Base-by-base conservation (phyloP, 352 stramenopile species). In the Globisporangium nunn region DNA sequence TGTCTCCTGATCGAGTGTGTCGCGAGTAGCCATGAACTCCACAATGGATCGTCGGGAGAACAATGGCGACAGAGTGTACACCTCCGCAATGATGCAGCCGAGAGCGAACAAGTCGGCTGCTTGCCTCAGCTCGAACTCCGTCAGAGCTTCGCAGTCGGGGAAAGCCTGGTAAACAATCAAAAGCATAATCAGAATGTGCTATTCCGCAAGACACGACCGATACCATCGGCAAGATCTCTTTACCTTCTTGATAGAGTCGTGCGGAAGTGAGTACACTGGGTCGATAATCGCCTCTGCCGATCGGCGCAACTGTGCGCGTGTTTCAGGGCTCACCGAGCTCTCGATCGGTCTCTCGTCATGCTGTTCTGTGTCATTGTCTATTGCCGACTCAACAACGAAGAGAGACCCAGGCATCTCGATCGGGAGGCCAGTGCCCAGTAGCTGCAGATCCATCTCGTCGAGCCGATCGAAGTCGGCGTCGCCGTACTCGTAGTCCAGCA, bases 11-110 rank as follows among this genome's bases (percentile, higher is more conserved):
- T 47, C 41, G 4, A 4, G 6, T 47, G 8, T 3, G 8, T 17
- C n/a, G 4, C 14, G 28, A 70, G 4, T 50, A 14, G 18, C 15
- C 41, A 74, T 48, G 48, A 87, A 91, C 0, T 75, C 54, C 14
- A 64, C 45, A 31, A 88, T 41, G 7, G 74, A 85, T 2, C 56
- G 63, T 10, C 63, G 58, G 7, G 81, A 87, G 54, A 93, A 93
- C 6, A 93, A 59, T 1, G 81, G 75, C 3, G 50, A 51, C 5
- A 61, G 54, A 1, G 70, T 79, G 52, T 88, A 93, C 15, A 92
- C 64, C 59, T 94, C 84, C 0, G 78, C 78, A 35, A 84, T 75
- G 29, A 90, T 62, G 46, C 81, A 90, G 0, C 81, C 84, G 28
- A 94, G 58, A 1, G 76, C 66, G 53, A 92, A 91, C 14, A 75